Evolutionary conservation across 768 basidiomycete genomes (phyloP).

Genomic region (Cystobasidium ongulense): DNA sequence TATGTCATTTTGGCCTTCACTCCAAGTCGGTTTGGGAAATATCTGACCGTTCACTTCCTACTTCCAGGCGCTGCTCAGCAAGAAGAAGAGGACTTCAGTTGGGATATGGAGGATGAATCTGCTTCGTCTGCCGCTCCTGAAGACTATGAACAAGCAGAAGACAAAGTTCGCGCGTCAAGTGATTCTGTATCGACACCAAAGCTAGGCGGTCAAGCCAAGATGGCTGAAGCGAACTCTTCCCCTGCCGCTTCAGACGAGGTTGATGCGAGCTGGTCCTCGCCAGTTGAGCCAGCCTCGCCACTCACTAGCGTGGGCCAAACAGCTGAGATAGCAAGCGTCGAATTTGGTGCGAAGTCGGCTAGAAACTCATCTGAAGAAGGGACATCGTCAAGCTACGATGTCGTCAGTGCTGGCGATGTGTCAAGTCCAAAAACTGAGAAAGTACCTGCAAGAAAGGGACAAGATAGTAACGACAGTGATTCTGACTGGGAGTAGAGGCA

Average conservation of each 20-base stretch:
- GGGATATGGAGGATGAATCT: constrained; percentile 78
- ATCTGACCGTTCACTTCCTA: constrained; percentile 21
- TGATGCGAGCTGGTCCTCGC: neutral
- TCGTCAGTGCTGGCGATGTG: constrained; percentile 37
- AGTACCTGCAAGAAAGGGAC: neutral
- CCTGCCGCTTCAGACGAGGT: neutral
- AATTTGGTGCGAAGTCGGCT: neutral
- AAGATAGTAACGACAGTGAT: constrained; percentile 19
- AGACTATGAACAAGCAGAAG: neutral
- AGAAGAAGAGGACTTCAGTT: constrained; percentile 70
- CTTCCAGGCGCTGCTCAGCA: constrained; percentile 52
- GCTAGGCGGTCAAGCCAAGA: neutral
- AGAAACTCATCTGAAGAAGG: constrained; percentile 32
- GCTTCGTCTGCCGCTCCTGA: constrained; percentile 1
- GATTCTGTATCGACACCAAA: neutral
- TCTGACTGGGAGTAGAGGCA: constrained; percentile 22
- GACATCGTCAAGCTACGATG: constrained; percentile 34
- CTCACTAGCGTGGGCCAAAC: neutral
- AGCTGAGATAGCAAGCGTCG: neutral
- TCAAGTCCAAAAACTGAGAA: neutral
- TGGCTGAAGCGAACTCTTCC: neutral
- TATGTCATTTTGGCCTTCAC: constrained; percentile 44
- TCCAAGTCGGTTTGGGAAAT: neutral
- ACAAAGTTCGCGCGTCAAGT: neutral
- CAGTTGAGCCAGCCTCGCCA: neutral